phyloP scores from a whole-genome alignment of 257 asterid genomes.

The Scutellaria galericulata region DNA sequence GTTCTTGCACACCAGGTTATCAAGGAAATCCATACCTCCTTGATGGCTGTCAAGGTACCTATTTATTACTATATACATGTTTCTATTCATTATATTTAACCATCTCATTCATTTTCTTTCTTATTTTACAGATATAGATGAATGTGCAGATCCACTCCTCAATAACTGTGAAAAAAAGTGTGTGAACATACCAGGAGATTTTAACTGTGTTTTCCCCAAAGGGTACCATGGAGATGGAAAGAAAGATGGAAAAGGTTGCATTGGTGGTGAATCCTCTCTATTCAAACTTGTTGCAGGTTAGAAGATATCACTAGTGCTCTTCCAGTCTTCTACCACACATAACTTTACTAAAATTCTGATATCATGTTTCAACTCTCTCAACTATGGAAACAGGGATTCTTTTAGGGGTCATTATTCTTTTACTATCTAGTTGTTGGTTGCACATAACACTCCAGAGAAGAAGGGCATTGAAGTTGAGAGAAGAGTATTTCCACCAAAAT shows the following conservation, averaged over 20 bases:
- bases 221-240: constrained; percentile 43
- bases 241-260: constrained; percentile 29
- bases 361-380: too few species aligned
- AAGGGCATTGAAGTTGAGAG: constrained; percentile 11
- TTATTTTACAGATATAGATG: constrained; percentile 45
- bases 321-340: too few species aligned
- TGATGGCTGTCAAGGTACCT: constrained; percentile 47
- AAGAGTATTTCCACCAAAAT: constrained; percentile 16
- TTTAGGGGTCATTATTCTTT: constrained; percentile 30
- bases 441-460: constrained; percentile 38
- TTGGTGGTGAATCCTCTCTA: constrained; percentile 25
- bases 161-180: constrained; percentile 37
- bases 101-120: background rate
- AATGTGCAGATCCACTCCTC: constrained; percentile 34
- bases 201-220: constrained; percentile 40
- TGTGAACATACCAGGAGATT: constrained; percentile 30
- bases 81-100: too few species aligned
- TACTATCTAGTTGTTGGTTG: constrained; percentile 27
- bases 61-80: too few species aligned
- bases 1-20: constrained; percentile 45
- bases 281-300: constrained; percentile 35
- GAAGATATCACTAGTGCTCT: background rate
- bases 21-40: constrained; percentile 51
- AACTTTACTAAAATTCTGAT: too few species aligned
- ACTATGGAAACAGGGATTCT: constrained; percentile 28